Base-by-base conservation (phyloP, 495 filamentous ascomycete genomes). In the Ramalina intermedia region DNA sequence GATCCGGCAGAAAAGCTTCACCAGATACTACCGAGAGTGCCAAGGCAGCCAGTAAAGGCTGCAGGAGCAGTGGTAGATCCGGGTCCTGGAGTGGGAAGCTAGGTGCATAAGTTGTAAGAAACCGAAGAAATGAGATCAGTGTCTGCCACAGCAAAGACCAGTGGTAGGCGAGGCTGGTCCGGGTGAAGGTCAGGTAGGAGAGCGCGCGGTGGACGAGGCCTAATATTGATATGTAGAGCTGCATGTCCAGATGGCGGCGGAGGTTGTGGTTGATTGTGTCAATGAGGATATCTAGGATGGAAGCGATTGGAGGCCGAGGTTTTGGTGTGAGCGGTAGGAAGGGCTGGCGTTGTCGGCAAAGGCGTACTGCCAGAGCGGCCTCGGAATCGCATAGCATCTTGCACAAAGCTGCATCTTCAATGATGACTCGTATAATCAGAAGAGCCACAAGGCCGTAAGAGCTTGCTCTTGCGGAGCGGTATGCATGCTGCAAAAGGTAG, bases 191-290 rank as follows among this genome's bases (percentile, higher is more conserved):
- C 14, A 95, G 74, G 66, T 87, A 89, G 18, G 87, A 85, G 45
- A 94, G 70, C 49, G 90, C 68, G 43, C 89, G 82, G 43, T 88
- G 73, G 50, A 88, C 73, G 48, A 93, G 80, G 48, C 82, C 84
- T n/a, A 94, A 73, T 16, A 64, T 58, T 43, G 73, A 78, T 53
- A 79, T 84, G 64, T 96, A 96, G 18, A 96, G 73, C 36, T 82
- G 78, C 38, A 85, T 80, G 64, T 96, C 89, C 6, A 98, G 72
- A 18, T 80, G 78, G 27, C 86, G 78, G 23, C 86, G 80, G 9
- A 96, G 73, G 65, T 98, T 98, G 67, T 98, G 91, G 48, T 87
- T 94, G 58, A 96, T 82, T 12, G 84, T 85, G 60, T 95, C 91
- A 37, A 91, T 71, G 66, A 93, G 75, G 16, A 85, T 76, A 58